Percentiles rank a stretch among this genome's conserved stretches.
Conservation (phyloP, 805 yeast genomes). For the Saccharomycopsis sp. region DNA sequence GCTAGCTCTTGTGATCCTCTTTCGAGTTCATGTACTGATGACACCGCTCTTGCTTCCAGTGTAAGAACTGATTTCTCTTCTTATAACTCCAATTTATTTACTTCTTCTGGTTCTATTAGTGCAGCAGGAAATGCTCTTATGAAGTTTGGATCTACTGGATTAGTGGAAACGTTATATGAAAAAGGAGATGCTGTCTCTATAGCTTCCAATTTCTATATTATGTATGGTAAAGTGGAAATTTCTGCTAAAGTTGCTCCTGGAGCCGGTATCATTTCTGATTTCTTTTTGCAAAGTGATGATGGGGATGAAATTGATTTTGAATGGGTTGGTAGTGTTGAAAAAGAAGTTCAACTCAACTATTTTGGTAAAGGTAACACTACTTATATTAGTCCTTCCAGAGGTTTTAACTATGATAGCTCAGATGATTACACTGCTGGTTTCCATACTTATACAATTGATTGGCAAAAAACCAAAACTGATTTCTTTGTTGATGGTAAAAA, state of each 20-base stretch:
- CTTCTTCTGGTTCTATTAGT: constrained; percentile 25
- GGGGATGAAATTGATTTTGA: constrained; percentile 67
- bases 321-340: constrained; percentile 54
- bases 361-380: constrained; percentile 54
- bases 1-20: constrained; percentile 29
- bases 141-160: constrained; percentile 44
- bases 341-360: constrained; percentile 44
- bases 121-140: too few species aligned
- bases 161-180: constrained; percentile 44
- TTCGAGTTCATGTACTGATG: constrained; percentile 25
- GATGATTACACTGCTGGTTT: constrained; percentile 24
- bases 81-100: constrained; percentile 13
- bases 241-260: constrained; percentile 49
- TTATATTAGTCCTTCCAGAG: constrained; percentile 47
- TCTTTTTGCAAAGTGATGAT: constrained; percentile 55
- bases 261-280: constrained; percentile 50
- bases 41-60: constrained; percentile 43
- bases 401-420: constrained; percentile 37
- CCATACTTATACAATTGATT: constrained; percentile 58
- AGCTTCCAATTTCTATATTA: constrained; percentile 52
- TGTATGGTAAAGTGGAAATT: constrained; percentile 63
- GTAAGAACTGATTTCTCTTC: constrained; percentile 34
- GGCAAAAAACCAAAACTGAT: constrained; percentile 42
- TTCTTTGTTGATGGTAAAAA: constrained; percentile 53
- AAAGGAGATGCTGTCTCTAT: constrained; percentile 53